phyloP scores from a whole-genome alignment of 2,329 filamentous ascomycete genomes.

The Pseudocercospora cruenta region DNA sequence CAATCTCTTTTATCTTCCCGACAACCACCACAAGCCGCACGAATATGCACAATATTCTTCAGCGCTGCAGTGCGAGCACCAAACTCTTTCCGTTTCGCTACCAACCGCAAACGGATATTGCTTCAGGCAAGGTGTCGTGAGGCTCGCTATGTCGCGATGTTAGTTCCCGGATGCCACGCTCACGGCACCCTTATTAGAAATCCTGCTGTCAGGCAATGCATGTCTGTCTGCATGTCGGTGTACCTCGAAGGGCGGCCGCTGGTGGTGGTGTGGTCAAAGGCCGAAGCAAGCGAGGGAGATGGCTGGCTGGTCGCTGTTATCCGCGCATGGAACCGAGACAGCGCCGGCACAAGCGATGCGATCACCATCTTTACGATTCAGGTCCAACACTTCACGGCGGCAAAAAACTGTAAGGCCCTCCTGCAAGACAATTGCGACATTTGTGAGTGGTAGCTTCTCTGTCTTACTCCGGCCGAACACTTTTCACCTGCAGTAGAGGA shows the following conservation, averaged over 20 bases:
- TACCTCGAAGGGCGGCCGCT: background rate
- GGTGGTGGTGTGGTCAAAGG: background rate
- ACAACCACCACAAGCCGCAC: constrained; percentile 14
- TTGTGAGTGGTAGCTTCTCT: constrained; percentile 4
- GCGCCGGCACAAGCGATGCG: constrained; percentile 6
- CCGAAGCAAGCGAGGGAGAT: background rate
- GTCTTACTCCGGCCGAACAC: background rate
- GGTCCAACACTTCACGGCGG: background rate
- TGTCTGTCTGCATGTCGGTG: background rate
- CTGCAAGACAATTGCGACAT: background rate
- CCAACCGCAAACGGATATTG: constrained; percentile 5
- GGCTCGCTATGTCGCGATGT: background rate
- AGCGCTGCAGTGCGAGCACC: constrained; percentile 12
- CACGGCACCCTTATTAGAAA: constrained; percentile 1
- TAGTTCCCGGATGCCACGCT: constrained; percentile 1
- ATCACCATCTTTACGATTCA: constrained; percentile 3
- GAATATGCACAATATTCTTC: constrained; percentile 22
- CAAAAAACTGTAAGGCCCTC: background rate
- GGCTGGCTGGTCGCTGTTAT: constrained; percentile 9
- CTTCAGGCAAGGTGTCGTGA: constrained; percentile 6
- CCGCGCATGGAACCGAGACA: constrained; percentile 6
- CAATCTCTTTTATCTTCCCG: constrained; percentile 2
- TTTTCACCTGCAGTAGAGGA: background rate
- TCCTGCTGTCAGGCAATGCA: constrained; percentile 2
- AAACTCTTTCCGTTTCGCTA: constrained; percentile 3